Base-by-base conservation (phyloP, 805 yeast species). In the Cyberlindnera euphorbiiphila region DNA sequence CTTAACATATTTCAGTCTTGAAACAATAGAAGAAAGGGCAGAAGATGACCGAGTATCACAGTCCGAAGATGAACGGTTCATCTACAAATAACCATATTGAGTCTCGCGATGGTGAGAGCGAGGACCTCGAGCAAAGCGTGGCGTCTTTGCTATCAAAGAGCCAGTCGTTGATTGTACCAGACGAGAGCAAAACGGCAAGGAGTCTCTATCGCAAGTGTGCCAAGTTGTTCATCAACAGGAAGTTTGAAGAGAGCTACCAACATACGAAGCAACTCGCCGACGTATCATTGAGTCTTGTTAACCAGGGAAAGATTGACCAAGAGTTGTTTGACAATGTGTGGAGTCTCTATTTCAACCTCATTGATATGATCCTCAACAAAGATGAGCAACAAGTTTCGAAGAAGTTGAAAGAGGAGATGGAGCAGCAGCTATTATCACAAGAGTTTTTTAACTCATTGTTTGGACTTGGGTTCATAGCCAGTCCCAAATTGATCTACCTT, bases 291-390 rank as follows among this genome's bases (percentile, higher is more conserved):
- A 17, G 13, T 0, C 34, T 49, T 11, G 44, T 35, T 9, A 41
- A 46, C 5, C 37, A 36, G 10, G 39, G 34, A 4, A 24, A 30
- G 28, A 43, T 54, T 17, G 47, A 43, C 8, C 34, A 39, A 6
- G 39, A 34, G 10, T 13, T 48, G 3, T 46, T 51, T 10, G 28
- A 43, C 6, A 53, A 43, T 25, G 24, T 49, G 9, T 56, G 60
- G 60, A 36, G 51, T 5, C 34, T 56, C 11, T 54, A 54, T 30
- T 46, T 56, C 39, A 54, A 53, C 28, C 29, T 56, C 19, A 39
- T 56, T 12, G 58, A 56, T 39, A 45, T 56, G 4, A 24, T 49
- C n/a, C 11, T 51, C 11, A 54, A 47, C 32, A 51, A 48, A 18
- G 36, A 34, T 4, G 25, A 29, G n/a, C 37, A 20, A 7, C 21